Percentiles rank a stretch among this genome's conserved stretches.
phyloP scores from a whole-genome alignment of 2,329 filamentous ascomycete genomes.

The Dactylellina sp. region DNA sequence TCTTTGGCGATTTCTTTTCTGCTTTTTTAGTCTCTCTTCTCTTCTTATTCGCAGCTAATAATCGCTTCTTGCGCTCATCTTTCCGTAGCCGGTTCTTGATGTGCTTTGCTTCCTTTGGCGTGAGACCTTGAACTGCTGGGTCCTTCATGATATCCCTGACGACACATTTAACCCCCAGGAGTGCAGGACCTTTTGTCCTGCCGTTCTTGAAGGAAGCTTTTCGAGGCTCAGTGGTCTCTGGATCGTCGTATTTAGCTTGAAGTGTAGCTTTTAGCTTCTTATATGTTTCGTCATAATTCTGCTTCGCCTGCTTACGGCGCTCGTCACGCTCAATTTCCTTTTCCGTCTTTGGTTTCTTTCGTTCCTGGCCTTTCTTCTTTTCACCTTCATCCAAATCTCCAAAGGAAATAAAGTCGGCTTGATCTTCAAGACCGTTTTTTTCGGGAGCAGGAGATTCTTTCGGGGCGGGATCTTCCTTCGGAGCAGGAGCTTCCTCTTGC shows the following conservation, averaged over 20 bases:
- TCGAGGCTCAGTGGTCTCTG: not conserved
- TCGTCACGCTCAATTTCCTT: slow-evolving; percentile 48
- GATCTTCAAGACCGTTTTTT: slow-evolving; percentile 17
- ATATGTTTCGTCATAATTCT: slow-evolving; percentile 37
- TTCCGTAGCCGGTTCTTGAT: slow-evolving; percentile 41
- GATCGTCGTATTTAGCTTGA: slow-evolving; percentile 27
- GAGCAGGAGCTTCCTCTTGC: slow-evolving; percentile 5
- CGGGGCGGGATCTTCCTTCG: slow-evolving; percentile 1
- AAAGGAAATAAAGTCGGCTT: slow-evolving; percentile 50
- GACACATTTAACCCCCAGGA: slow-evolving; percentile 36
- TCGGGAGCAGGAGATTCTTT: not conserved
- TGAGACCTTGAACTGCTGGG: slow-evolving; percentile 22
- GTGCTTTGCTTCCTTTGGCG: slow-evolving; percentile 46
- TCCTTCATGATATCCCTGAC: slow-evolving; percentile 44
- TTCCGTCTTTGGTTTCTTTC: slow-evolving; percentile 46
- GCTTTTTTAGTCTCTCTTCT: slow-evolving; percentile 19
- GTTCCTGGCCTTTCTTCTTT: slow-evolving; percentile 34
- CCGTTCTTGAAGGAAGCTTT: slow-evolving; percentile 29
- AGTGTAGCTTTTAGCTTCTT: slow-evolving; percentile 41
- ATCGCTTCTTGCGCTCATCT: slow-evolving; percentile 49
- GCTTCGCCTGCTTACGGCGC: slow-evolving; percentile 12
- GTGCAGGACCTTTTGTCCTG: slow-evolving; percentile 7
- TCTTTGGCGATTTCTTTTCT: slow-evolving; percentile 40
- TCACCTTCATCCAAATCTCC: slow-evolving; percentile 20
- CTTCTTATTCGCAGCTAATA: slow-evolving; percentile 43